A percentile compares a stretch with the other conserved stretches of the same genome.
phyloP scores from a whole-genome alignment of 805 yeast genomes.

The Candida vaughaniae region DNA sequence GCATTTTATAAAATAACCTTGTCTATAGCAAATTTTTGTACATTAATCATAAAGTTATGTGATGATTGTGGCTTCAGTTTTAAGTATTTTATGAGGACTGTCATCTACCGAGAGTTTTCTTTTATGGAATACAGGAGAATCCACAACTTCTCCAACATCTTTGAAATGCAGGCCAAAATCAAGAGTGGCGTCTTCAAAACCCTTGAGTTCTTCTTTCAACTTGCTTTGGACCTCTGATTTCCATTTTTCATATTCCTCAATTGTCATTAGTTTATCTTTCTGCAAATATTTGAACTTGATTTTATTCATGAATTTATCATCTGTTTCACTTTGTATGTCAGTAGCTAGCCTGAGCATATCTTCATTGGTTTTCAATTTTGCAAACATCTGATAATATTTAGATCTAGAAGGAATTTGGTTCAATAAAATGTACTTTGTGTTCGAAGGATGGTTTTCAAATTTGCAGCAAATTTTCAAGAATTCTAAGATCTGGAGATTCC shows the following conservation, averaged over 20 bases:
- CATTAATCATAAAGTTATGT: constrained; percentile 6
- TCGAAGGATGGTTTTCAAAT: constrained; percentile 63
- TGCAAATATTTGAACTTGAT: constrained; percentile 32
- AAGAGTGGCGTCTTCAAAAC: neutral
- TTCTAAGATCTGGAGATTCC: constrained; percentile 56
- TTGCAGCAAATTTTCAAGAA: constrained; percentile 52
- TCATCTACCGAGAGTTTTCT: constrained; percentile 5
- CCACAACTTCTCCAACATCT: too few species aligned
- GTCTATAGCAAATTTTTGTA: constrained; percentile 15
- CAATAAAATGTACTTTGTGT: constrained; percentile 77
- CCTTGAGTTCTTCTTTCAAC: too few species aligned
- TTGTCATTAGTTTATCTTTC: constrained; percentile 23
- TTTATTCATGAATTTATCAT: constrained; percentile 35
- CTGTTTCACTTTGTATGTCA: constrained; percentile 36
- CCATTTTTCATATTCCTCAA: constrained; percentile 12
- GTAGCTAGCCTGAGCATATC: constrained; percentile 42
- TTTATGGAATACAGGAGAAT: too few species aligned
- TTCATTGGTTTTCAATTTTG: constrained; percentile 51
- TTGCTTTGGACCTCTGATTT: constrained; percentile 3
- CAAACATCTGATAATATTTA: constrained; percentile 52
- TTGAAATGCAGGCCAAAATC: neutral
- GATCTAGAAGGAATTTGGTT: constrained; percentile 79
- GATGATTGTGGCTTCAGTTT: neutral
- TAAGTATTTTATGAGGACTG: neutral
- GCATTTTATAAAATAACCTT: constrained; percentile 11